Base-by-base conservation (phyloP, 2,329 filamentous ascomycete species). In the Westerdykella aurantiaca region DNA sequence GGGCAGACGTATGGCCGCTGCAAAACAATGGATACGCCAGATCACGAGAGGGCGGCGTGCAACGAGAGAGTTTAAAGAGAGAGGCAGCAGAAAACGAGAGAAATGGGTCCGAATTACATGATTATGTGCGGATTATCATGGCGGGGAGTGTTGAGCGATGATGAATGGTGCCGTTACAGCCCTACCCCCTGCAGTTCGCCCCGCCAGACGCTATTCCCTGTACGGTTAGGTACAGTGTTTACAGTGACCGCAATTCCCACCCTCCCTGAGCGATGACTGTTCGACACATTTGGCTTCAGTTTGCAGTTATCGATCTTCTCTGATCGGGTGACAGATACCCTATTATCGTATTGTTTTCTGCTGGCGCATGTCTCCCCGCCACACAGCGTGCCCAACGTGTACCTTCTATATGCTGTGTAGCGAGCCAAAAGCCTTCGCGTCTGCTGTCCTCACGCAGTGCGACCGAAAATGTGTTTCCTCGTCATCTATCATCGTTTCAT, bases 1-100 rank as follows among this genome's bases (percentile, higher is more conserved):
- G 51, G 43, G 46, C 41, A 49, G 17, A 21, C 16, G 14, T 18
- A 21, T 16, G 42, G 29, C 13, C 17, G 37, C 18, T 38, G 34
- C 17, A 6, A 33, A 14, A 33, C 17, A 22, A 22, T 25, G 33
- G 34, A 21, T 35, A 21, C 13, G 17, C 14, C 17, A 21, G 34
- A 6, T 10, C 14, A 35, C 14, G 13, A 35, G 22, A 2, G 22
- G 22, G 10, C 2, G 14, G 37, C 18, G 22, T 38, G 16, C 9
- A 23, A 25, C 13, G 37, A 38, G 37, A 16, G 37, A 25, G 37
- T 18, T 18, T 38, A 18, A 35, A 14, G 17, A 18, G 17, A 35
- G 33, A 35, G n/a, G 13, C 3, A 35, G 33, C 33, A 35, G 33
- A 29, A 29, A 35, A 9, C 33, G 17, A 18, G 11, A 35, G 33